These are phyloP conservation scores for Camellia sinensis DNA, from an alignment of 148 eudicot species.

Conservation along the genomic window DNA sequence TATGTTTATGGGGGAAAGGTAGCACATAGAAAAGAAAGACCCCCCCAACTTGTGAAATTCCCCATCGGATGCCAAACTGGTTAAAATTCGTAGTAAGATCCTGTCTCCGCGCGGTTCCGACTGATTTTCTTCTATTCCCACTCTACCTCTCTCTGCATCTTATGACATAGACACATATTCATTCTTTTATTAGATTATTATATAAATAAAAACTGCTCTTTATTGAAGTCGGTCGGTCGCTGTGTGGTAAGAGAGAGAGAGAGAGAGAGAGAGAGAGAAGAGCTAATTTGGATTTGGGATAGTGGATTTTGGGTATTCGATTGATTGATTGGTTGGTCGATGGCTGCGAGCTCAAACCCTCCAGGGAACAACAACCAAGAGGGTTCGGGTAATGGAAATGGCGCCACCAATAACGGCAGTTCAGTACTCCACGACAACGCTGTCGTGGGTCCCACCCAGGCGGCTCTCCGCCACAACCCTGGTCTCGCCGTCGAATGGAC, in stretches of 20 bases:
- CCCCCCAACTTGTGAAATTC: too few species aligned
- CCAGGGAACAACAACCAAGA: slow-evolving; percentile 40
- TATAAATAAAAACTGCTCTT: too few species aligned
- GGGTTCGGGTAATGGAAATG: slow-evolving; percentile 23
- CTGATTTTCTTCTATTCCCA: too few species aligned
- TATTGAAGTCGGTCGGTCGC: too few species aligned
- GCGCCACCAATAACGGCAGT: slow-evolving; percentile 30
- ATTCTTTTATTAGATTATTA: too few species aligned
- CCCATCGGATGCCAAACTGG: too few species aligned
- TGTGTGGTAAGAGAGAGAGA: neutral
- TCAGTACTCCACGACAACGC: slow-evolving; percentile 52
- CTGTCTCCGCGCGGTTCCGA: too few species aligned
- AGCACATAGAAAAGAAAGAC: too few species aligned
- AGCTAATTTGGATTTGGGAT: neutral
- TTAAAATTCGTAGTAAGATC: too few species aligned
- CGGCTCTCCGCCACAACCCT: slow-evolving; percentile 67
- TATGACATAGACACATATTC: too few species aligned
- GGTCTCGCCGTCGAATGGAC: slow-evolving; percentile 77
- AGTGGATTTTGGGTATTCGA: neutral
- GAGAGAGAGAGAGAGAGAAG: slow-evolving; percentile 7
- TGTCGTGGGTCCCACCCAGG: slow-evolving; percentile 39
- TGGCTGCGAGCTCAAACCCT: slow-evolving; percentile 64
- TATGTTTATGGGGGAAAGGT: too few species aligned
- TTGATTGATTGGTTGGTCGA: slow-evolving; percentile 14
- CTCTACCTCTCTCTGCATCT: too few species aligned